Percentiles rank a stretch among this genome's conserved stretches.
phyloP scores from a whole-genome alignment of 2,329 filamentous ascomycete genomes.

The Penicillium sp. region DNA sequence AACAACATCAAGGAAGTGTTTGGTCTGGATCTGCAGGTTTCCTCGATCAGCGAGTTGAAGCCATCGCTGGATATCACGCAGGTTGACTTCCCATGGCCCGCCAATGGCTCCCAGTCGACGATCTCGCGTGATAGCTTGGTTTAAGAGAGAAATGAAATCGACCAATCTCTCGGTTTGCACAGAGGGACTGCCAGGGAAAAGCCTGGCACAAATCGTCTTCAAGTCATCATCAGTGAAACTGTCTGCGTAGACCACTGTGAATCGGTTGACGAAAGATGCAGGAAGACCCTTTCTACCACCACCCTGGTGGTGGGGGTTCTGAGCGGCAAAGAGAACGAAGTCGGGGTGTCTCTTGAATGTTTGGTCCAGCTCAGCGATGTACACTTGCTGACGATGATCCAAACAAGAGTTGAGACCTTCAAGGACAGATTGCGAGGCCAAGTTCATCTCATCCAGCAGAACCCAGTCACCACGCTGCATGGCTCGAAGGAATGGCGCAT shows the following conservation, averaged over 20 bases:
- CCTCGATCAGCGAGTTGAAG: constrained; percentile 65
- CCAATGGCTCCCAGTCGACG: constrained; percentile 56
- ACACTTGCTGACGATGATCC: constrained; percentile 93
- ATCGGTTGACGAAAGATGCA: constrained; percentile 94
- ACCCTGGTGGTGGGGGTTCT: constrained; percentile 96
- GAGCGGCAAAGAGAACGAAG: constrained; percentile 93
- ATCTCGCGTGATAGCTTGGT: constrained; percentile 63
- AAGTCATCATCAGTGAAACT: constrained; percentile 80
- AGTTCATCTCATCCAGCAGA: constrained; percentile 95
- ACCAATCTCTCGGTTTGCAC: constrained; percentile 67
- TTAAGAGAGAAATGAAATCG: constrained; percentile 74
- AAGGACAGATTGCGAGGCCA: constrained; percentile 93
- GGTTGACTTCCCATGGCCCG: constrained; percentile 92
- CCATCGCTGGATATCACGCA: constrained; percentile 89
- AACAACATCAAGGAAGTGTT: constrained; percentile 77
- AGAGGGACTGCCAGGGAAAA: constrained; percentile 64
- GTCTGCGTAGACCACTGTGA: constrained; percentile 96
- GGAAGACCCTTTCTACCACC: constrained; percentile 92
- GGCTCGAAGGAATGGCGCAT: constrained; percentile 89
- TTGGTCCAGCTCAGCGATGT: constrained; percentile 91
- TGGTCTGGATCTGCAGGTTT: constrained; percentile 60
- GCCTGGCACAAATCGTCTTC: constrained; percentile 72
- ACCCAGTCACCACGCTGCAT: constrained; percentile 99
- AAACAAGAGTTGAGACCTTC: constrained; percentile 96
- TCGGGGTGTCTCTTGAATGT: constrained; percentile 85